Base-by-base conservation (phyloP, 148 eudicot genomes). In the Cornus controversa region DNA sequence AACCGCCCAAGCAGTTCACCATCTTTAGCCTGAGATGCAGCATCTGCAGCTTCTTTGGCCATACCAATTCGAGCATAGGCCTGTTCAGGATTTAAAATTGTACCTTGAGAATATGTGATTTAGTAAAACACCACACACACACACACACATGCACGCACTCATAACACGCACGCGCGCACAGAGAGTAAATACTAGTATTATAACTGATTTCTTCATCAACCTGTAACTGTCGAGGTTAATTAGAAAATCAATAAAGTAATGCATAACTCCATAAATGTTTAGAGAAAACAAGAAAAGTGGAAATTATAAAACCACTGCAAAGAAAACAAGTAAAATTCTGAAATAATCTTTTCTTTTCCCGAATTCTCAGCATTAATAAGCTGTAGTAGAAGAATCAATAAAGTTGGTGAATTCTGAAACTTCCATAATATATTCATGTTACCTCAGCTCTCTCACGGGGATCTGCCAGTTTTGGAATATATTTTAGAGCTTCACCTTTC, bases 1-100 rank as follows among this genome's bases (percentile, higher is more conserved):
- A 93, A 77, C 22, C 93, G 86, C 69, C 91, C 91, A 57, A 96
- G 97, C 57, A 96, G 81, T 82, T 93, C 99, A 40, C 92, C 88
- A 67, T 93, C 99, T 75, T 91, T 91, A 24, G 95, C 85, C 82
- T 93, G 99, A 50, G 97, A 85, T 66, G 97, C 98, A 79, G 99
- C 95, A 69, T 96, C 99, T 10, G 95, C 99, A 50, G 99, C 96
- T 89, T 96, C 99, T 81, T 93, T 96, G 23, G 97, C 93, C 99
- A 96, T 91, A 64, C 98, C 99, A 60, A 96, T 87, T 80, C 86
- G 92, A 77, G 97, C 97, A 82, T 91, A 96, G 69, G 99, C 98
- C 99, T 96, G 89, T 37, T 72, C 54, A 70, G 10, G 29, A 78
- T 42, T n/a, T 45, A 70, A 6, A 34, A 8, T 18, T 0, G 63